phyloP scores from a whole-genome alignment of 129 eudicot species.

The Chrysanthemum makinoi region DNA sequence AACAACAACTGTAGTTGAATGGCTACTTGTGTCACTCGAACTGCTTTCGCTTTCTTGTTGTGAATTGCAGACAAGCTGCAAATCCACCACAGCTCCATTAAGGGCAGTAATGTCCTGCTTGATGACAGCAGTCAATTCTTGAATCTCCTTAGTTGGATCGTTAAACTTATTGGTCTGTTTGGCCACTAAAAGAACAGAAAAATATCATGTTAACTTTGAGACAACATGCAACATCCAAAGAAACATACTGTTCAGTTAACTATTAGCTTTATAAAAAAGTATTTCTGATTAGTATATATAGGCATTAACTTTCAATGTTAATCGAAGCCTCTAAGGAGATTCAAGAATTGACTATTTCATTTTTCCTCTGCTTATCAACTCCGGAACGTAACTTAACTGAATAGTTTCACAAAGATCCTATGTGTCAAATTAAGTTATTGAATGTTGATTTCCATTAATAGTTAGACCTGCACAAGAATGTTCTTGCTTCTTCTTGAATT shows the following conservation, averaged over 20 bases:
- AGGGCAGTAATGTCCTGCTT: conserved; percentile 95
- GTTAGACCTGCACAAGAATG: no score
- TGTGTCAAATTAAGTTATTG: no score
- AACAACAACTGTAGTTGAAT: conserved; percentile 91
- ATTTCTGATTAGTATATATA: neutral
- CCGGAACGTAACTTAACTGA: no score
- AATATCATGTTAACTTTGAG: conserved; percentile 13
- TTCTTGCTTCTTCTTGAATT: no score
- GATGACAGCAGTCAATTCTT: conserved; percentile 89
- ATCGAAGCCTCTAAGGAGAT: no score
- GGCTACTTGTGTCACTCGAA: conserved; percentile 75
- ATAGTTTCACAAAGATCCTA: no score
- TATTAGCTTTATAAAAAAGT: no score
- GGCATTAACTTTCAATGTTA: neutral
- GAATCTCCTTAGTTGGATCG: conserved; percentile 89
- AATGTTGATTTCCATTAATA: no score
- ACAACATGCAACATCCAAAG: no score
- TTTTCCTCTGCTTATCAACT: no score
- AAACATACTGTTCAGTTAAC: no score
- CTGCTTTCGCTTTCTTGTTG: conserved; percentile 65
- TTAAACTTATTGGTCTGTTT: conserved; percentile 88
- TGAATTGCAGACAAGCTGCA: conserved; percentile 71
- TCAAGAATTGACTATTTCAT: no score
- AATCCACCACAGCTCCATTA: conserved; percentile 86
- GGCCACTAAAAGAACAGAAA: conserved; percentile 61